Conservation (phyloP, 2,329 filamentous ascomycete genomes). For the Claviceps citrina region DNA sequence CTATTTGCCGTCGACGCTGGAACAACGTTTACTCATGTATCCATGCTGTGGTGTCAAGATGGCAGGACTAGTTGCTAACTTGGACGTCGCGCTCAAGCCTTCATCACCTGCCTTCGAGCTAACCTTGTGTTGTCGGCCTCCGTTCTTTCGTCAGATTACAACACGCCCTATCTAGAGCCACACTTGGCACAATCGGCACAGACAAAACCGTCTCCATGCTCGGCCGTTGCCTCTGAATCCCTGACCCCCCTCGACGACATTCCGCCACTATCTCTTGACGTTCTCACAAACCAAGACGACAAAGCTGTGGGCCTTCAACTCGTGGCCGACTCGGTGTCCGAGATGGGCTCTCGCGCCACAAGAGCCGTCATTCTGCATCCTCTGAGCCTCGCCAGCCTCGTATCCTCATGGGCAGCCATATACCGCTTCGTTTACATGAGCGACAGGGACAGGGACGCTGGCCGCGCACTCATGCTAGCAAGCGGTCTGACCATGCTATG, state of each 20-base stretch:
- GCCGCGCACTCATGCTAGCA: slow-evolving; percentile 40
- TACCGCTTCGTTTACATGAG: slow-evolving; percentile 32
- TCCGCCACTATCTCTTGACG: slow-evolving; percentile 48
- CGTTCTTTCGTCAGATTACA: slow-evolving; percentile 45
- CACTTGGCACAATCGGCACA: slow-evolving; percentile 20
- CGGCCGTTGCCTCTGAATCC: slow-evolving; percentile 30
- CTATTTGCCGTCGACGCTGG: too few relatives aligned
- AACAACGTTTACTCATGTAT: too few relatives aligned
- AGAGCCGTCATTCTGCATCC: slow-evolving; percentile 49
- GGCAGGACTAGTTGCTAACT: not conserved
- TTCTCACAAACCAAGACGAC: slow-evolving; percentile 39
- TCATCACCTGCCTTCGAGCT: slow-evolving; percentile 67
- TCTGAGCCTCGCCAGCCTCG: slow-evolving; percentile 33
- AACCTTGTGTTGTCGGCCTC: slow-evolving; percentile 57
- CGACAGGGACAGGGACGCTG: slow-evolving; percentile 29
- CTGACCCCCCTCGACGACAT: slow-evolving; percentile 30
- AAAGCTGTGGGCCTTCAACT: slow-evolving; percentile 54
- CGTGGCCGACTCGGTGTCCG: slow-evolving; percentile 66
- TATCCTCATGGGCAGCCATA: slow-evolving; percentile 25
- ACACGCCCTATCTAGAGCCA: slow-evolving; percentile 48
- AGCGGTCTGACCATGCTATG: slow-evolving; percentile 48
- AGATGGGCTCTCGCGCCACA: slow-evolving; percentile 59
- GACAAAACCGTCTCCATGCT: slow-evolving; percentile 35
- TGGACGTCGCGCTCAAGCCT: slow-evolving; percentile 37
- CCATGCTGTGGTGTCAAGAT: not conserved